Percentiles rank a stretch among this genome's conserved stretches.
Evolutionary conservation across 805 yeast genomes (phyloP).

Genomic region (Candida michaelii): DNA sequence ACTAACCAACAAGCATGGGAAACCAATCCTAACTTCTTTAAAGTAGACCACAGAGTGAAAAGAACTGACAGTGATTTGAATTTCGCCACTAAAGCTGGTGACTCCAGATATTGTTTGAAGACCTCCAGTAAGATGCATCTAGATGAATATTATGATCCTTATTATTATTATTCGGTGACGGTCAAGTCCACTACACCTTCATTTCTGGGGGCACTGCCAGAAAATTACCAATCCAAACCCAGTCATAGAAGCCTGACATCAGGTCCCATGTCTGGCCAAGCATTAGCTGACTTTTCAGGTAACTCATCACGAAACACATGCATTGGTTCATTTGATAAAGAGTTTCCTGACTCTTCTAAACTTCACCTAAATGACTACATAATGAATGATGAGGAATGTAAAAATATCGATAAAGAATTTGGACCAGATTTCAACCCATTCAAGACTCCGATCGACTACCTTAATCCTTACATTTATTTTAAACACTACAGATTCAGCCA

Average conservation of each 20-base stretch:
- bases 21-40: slow-evolving; percentile 17
- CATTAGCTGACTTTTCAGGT: no score
- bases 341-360: slow-evolving; percentile 2
- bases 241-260: no score
- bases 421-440: slow-evolving; percentile 10
- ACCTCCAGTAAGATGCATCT: slow-evolving; percentile 6
- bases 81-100: slow-evolving; percentile 13
- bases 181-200: not conserved
- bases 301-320: not conserved
- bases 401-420: slow-evolving; percentile 14
- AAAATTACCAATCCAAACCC: no score
- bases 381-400: slow-evolving; percentile 12
- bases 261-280: no score
- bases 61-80: slow-evolving; percentile 9
- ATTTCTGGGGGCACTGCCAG: not conserved
- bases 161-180: slow-evolving; percentile 14
- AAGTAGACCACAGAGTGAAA: slow-evolving; percentile 10
- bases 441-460: slow-evolving; percentile 11
- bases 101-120: slow-evolving; percentile 16
- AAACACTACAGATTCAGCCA: slow-evolving; percentile 12
- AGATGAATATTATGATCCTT: slow-evolving; percentile 14
- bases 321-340: not conserved
- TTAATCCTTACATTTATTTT: slow-evolving; percentile 13
- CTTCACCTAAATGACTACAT: slow-evolving; percentile 7
- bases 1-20: not conserved